These are phyloP conservation scores for Leishmania guyanensis DNA, from an alignment of 208 protist species.

Conservation along the genomic window DNA sequence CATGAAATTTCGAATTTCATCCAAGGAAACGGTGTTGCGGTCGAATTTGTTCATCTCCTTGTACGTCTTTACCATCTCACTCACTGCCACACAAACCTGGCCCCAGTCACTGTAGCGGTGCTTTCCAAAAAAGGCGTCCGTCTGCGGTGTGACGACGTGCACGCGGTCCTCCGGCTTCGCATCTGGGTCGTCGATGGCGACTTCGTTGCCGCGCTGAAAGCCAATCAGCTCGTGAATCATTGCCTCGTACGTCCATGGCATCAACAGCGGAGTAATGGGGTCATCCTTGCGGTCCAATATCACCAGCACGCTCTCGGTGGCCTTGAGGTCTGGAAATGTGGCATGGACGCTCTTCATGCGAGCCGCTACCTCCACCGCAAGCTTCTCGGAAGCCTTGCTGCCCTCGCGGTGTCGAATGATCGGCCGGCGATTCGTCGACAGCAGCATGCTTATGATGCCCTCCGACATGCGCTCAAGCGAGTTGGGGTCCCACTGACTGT, in stretches of 20 bases:
- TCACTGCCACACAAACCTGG: constrained; percentile 95
- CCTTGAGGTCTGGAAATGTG: constrained; percentile 87
- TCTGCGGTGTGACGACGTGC: constrained; percentile 77
- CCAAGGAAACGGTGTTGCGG: constrained; percentile 75
- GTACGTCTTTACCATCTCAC: constrained; percentile 95
- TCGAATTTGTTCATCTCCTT: constrained; percentile 91
- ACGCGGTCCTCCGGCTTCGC: constrained; percentile 74
- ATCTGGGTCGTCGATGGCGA: constrained; percentile 76
- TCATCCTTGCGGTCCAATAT: constrained; percentile 93
- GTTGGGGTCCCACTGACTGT: constrained; percentile 68
- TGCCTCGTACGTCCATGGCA: constrained; percentile 99
- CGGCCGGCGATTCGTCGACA: constrained; percentile 85
- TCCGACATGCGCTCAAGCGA: constrained; percentile 74
- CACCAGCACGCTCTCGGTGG: constrained; percentile 80
- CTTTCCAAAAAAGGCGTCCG: constrained; percentile 96
- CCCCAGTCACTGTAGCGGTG: constrained; percentile 98
- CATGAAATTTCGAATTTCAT: constrained; percentile 90
- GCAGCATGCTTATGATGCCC: constrained; percentile 81
- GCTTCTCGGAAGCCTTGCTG: constrained; percentile 63
- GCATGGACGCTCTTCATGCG: constrained; percentile 84
- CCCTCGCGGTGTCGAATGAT: constrained; percentile 80
- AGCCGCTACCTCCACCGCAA: constrained; percentile 77
- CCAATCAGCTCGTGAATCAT: constrained; percentile 98
- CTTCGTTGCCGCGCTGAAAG: constrained; percentile 94
- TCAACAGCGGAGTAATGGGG: constrained; percentile 97